These are phyloP conservation scores for Aureobasidium sp. DNA, from an alignment of 2,329 filamentous ascomycete species.

Conservation along the genomic window DNA sequence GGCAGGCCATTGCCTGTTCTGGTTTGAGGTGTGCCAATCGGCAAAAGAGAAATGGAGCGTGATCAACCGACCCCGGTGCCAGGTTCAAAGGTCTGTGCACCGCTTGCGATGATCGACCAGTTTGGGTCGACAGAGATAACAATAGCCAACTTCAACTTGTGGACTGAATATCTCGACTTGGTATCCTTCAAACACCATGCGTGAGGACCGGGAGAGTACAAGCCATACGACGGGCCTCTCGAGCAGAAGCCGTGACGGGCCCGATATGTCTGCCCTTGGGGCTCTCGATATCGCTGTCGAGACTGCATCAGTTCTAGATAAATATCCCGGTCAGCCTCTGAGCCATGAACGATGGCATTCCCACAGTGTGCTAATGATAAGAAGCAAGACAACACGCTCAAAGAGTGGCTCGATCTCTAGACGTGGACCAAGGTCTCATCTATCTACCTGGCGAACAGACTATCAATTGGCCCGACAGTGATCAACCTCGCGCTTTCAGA, in stretches of 20 bases:
- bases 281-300: slow-evolving; percentile 10
- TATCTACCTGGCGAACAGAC: slow-evolving; percentile 49
- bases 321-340: slow-evolving; percentile 17
- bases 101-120: not conserved
- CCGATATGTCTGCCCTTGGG: not conserved
- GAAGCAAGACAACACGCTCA: slow-evolving; percentile 19
- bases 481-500: slow-evolving; percentile 50
- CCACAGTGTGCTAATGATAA: not conserved
- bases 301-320: slow-evolving; percentile 16
- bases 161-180: not conserved
- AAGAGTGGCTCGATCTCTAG: slow-evolving; percentile 17
- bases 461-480: slow-evolving; percentile 50
- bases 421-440: slow-evolving; percentile 45
- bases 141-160: not conserved
- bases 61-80: not conserved
- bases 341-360: not conserved
- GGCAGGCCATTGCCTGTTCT: not conserved
- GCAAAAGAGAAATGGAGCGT: not conserved
- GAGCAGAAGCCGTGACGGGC: not conserved
- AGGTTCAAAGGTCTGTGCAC: not conserved
- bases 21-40: not conserved
- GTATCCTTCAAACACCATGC: not conserved
- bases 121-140: not conserved
- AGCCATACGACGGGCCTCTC: not conserved
- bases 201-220: not conserved